Evolutionary conservation across 1,139 yeast genomes (phyloP).

Genomic region (Hyphopichia khmerensis): DNA sequence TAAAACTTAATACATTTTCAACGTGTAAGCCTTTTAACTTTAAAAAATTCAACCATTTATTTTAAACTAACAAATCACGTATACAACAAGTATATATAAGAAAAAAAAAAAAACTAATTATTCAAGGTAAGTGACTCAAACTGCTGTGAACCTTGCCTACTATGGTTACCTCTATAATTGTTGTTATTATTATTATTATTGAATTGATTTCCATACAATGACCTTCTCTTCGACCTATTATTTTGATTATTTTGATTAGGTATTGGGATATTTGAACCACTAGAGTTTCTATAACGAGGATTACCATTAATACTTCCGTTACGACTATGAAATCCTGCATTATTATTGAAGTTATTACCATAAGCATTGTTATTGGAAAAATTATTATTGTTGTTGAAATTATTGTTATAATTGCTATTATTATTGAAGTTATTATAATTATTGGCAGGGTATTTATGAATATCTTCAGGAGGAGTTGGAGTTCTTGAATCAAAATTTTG

Average conservation of each 20-base stretch:
- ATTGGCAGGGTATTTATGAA: conserved; percentile 6
- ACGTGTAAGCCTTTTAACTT: not conserved
- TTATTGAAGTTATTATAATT: conserved; percentile 7
- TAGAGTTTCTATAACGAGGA: conserved; percentile 6
- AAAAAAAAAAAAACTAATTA: not conserved
- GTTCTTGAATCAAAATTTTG: conserved; percentile 17
- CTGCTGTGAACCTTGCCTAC: conserved; percentile 6
- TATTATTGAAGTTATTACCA: not conserved
- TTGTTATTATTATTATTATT: conserved; percentile 4
- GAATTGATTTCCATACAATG: conserved; percentile 14
- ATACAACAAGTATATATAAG: not conserved
- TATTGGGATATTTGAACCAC: conserved; percentile 5
- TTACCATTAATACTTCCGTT: conserved; percentile 2
- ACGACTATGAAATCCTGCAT: conserved; percentile 1
- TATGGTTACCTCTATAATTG: conserved; percentile 2
- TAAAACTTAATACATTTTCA: not conserved
- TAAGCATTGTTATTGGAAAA: conserved; percentile 2
- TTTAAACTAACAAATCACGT: not conserved
- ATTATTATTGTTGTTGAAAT: conserved; percentile 7
- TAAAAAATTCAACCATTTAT: not conserved
- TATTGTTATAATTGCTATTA: conserved; percentile 3
- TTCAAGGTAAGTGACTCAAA: conserved; percentile 4
- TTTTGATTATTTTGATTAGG: conserved; percentile 13
- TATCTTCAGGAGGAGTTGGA: conserved; percentile 26
- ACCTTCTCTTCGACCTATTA: conserved; percentile 21